These are phyloP conservation scores for Odonthalia washingtoniensis DNA, from an alignment of 31 red algal species.

Conservation along the genomic window DNA sequence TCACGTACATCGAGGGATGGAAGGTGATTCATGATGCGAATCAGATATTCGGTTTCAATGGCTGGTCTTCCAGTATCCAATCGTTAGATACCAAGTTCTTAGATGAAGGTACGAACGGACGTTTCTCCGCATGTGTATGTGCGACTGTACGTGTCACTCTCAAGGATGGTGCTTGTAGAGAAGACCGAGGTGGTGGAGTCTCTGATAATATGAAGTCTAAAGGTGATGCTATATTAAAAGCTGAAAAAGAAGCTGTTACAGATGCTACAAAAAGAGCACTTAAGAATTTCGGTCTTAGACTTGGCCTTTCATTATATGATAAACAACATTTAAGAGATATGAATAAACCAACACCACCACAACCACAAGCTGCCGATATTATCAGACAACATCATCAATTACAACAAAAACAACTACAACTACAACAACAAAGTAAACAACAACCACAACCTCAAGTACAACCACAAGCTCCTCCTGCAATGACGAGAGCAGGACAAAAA, in stretches of 20 bases:
- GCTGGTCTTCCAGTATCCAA: slow-evolving; percentile 76
- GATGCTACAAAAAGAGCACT: slow-evolving; percentile 85
- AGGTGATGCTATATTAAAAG: slow-evolving; percentile 72
- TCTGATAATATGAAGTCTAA: slow-evolving; percentile 63
- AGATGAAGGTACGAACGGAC: slow-evolving; percentile 51
- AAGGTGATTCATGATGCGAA: slow-evolving; percentile 85
- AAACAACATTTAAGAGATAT: slow-evolving; percentile 60
- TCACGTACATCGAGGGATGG: slow-evolving; percentile 85
- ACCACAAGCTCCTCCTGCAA: not conserved
- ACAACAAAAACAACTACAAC: not conserved
- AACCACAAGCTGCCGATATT: not conserved
- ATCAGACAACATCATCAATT: not conserved
- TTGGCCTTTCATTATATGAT: slow-evolving; percentile 84
- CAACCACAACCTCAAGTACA: not conserved
- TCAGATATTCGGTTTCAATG: slow-evolving; percentile 91
- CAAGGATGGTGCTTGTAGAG: slow-evolving; percentile 54
- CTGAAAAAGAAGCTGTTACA: slow-evolving; percentile 86
- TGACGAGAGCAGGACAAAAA: not conserved
- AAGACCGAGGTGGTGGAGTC: slow-evolving; percentile 66
- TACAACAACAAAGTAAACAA: not conserved
- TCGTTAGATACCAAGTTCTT: slow-evolving; percentile 61
- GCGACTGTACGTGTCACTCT: slow-evolving; percentile 80
- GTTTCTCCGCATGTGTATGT: slow-evolving; percentile 62
- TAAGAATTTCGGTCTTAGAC: slow-evolving; percentile 82
- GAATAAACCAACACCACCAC: slow-evolving; percentile 29